Percentiles rank a stretch among this genome's conserved stretches.
phyloP scores from a whole-genome alignment of 2,329 filamentous ascomycete genomes.

The Zymoseptoria pseudotritici region DNA sequence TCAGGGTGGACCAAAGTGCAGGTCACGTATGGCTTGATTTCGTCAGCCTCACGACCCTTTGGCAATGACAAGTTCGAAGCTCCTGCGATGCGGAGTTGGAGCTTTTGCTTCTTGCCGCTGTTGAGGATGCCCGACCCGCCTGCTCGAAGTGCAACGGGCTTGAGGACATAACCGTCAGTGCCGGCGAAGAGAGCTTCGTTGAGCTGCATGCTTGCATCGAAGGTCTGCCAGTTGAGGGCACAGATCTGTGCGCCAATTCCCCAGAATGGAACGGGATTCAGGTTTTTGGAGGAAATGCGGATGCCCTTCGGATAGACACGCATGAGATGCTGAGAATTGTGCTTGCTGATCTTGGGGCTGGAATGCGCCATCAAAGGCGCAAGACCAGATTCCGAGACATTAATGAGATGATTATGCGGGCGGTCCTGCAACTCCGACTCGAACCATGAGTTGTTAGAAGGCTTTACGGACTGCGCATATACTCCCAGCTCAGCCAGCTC shows the following conservation, averaged over 20 bases:
- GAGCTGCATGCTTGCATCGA: slow-evolving; percentile 57
- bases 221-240: slow-evolving; percentile 64
- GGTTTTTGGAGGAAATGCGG: slow-evolving; percentile 58
- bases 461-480: slow-evolving; percentile 64
- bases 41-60: slow-evolving; percentile 41
- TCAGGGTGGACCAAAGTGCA: slow-evolving; percentile 57
- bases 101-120: slow-evolving; percentile 42
- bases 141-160: slow-evolving; percentile 52
- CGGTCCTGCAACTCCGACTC: slow-evolving; percentile 41
- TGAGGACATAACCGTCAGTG: slow-evolving; percentile 59
- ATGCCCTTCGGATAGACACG: slow-evolving; percentile 63
- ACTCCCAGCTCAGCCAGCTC: slow-evolving; percentile 60
- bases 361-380: slow-evolving; percentile 43
- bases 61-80: slow-evolving; percentile 55
- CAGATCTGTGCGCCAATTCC: slow-evolving; percentile 61
- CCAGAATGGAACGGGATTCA: slow-evolving; percentile 59
- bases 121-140: slow-evolving; percentile 48
- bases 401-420: slow-evolving; percentile 60
- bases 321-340: slow-evolving; percentile 62
- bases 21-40: slow-evolving; percentile 56
- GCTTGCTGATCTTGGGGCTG: slow-evolving; percentile 45
- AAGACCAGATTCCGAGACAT: slow-evolving; percentile 58
- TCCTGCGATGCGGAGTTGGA: slow-evolving; percentile 54
- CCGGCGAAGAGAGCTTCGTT: slow-evolving; percentile 62
- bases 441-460: slow-evolving; percentile 59